These are phyloP conservation scores for Lichtheimia ornata DNA, from an alignment of 371 early-diverging fungal genomes.

Conservation along the genomic window DNA sequence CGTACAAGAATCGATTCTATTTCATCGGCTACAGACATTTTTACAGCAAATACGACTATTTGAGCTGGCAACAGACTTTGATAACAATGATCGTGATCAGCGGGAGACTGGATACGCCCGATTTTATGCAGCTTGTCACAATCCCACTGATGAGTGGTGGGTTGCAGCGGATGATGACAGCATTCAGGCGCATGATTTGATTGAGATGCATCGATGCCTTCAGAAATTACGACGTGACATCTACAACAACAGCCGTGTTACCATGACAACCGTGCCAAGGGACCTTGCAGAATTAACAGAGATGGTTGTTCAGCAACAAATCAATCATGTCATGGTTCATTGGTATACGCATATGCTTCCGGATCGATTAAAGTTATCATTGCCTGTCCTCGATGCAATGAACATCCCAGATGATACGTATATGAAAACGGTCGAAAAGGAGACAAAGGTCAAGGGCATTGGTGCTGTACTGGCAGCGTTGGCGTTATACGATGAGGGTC, in stretches of 20 bases:
- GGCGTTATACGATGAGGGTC: conserved; percentile 11
- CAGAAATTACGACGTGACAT: conserved; percentile 9
- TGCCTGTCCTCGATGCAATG: conserved; percentile 7
- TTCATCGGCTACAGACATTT: conserved; percentile 7
- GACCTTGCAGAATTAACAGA: conserved; percentile 5
- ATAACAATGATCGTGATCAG: conserved; percentile 1
- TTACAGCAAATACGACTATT: conserved; percentile 10
- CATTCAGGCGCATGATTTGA: neutral
- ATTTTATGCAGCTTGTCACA: conserved; percentile 6
- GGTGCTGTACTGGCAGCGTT: conserved; percentile 6
- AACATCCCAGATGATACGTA: neutral
- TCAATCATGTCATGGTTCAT: conserved; percentile 8
- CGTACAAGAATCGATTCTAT: conserved; percentile 11
- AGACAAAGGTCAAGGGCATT: conserved; percentile 2
- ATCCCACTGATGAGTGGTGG: conserved; percentile 4
- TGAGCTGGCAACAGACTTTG: conserved; percentile 6
- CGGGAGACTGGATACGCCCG: conserved; percentile 12
- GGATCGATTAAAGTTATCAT: conserved; percentile 3
- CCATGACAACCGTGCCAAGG: neutral
- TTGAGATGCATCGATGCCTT: conserved; percentile 10
- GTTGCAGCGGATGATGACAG: conserved; percentile 7
- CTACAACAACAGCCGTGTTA: conserved; percentile 5
- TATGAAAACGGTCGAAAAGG: neutral
- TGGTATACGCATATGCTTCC: conserved; percentile 14
- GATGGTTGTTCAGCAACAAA: conserved; percentile 9